Base-by-base conservation (phyloP, 1,139 yeast genomes). In the Candida frijolesensis region DNA sequence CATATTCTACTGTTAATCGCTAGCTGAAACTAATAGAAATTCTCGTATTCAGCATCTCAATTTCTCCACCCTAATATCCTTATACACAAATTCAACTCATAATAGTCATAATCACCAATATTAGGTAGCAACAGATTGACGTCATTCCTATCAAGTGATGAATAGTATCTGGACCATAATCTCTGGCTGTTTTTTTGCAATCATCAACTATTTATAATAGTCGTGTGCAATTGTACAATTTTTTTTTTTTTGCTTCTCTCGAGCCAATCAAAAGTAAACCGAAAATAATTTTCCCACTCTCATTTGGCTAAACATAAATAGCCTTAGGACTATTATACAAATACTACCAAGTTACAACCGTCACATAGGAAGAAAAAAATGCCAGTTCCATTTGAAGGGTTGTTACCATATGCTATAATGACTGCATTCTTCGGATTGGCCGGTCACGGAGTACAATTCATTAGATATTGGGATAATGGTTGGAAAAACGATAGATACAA, bases 371-470 rank as follows among this genome's bases (percentile, higher is more conserved):
- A 33, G 48, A 76, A 22, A 44, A 14, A 33, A 47, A 76, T 76
- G 80, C 80, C 80, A 52, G 72, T 76, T 55, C 81, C 81, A 60
- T 76, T 76, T 56, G 81, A 76, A 67, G 81, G 80, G 52, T 74
- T 76, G 57, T 65, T 76, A 57, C 81, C 81, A 46, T 76, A 72
- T 54, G 76, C 79, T 50, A 71, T 76, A 55, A 76, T 76, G 81
- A 66, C 77, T 46, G 80, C 72, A 27, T 76, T 76, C 61, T 76
- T 71, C 54, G 80, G 78, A n/a, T 57, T 76, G 40, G 80, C 81
- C 37, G 81, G 81, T 47, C 78, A 74, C 60, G 81, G 80, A 51
- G 74, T 66, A 30, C 78, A 76, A 34, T 72, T 66, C 57, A 63
- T 76, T 53, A 72, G 80, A 68, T 76, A 76, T 66, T 76, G 80